Base-by-base conservation (phyloP, 1,284 basidiomycete genomes). In the Hymenochaete sp. region DNA sequence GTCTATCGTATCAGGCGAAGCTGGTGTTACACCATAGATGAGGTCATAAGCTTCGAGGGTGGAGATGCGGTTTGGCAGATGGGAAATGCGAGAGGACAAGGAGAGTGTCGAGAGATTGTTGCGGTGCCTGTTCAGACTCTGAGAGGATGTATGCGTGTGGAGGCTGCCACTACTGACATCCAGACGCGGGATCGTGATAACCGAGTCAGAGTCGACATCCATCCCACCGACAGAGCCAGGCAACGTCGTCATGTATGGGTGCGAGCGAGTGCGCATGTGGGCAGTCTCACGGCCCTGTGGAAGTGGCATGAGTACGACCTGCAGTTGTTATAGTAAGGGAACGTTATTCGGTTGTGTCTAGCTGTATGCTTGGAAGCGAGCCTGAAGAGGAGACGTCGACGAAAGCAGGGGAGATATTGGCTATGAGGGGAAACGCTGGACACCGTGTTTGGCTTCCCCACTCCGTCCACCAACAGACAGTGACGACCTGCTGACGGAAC, bases 41-140 rank as follows among this genome's bases (percentile, higher is more conserved):
- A 74, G 71, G 44, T 78, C 70, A 55, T 79, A 80, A 22, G 82
- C 72, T 52, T 85, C 79, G 11, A 81, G 59, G 5, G 80, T 73
- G 2, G 75, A 76, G 2, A 73, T 62, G 36, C 43, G 42, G 29
- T 44, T 44, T 26, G 47, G 36, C 9, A 49, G 21, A n/a, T n/a
- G n/a, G 21, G 48, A 47, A 27, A 47, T 24, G 14, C 39, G 38
- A 5, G 45, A 47, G 31, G 48, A 38, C 21, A 50, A 40, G 16
- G 48, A 45, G 16, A 50, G 31, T 11, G 48, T 37, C 11, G 48
- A 50, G 14, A 43, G 42, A 22, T 45, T 43, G 36, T 40, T 38
- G 28, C 42, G 35, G 41, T 31, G 47, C 6, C 38, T 26, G 27
- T 39, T 24, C 18, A 44, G 29, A 14, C 29, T 18, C 18, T 43